phyloP scores from a whole-genome alignment of 1,284 basidiomycete species.

The Puccinia coronata region DNA sequence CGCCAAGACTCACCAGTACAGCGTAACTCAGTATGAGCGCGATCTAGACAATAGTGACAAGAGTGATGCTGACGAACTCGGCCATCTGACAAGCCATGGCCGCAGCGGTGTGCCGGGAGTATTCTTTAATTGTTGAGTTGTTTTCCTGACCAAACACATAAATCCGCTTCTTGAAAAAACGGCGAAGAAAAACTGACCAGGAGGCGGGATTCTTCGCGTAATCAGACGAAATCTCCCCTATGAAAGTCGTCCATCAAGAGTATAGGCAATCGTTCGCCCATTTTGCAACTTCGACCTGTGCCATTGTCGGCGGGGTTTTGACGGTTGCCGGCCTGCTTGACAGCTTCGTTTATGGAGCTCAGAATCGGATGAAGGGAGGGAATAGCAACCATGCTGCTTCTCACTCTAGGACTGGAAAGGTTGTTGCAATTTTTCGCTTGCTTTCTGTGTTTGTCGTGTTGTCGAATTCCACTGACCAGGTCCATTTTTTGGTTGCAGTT shows the following conservation, averaged over 20 bases:
- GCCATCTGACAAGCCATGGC: constrained; percentile 71
- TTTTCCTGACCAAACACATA: neutral
- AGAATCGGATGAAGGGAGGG: constrained; percentile 37
- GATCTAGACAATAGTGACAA: constrained; percentile 65
- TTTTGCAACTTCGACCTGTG: constrained; percentile 96
- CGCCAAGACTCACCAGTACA: constrained; percentile 80
- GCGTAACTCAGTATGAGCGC: constrained; percentile 91
- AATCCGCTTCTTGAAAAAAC: neutral
- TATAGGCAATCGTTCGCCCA: constrained; percentile 91
- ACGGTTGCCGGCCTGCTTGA: constrained; percentile 93
- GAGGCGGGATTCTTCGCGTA: neutral
- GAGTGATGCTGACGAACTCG: constrained; percentile 53
- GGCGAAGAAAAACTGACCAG: neutral
- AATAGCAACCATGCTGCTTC: constrained; percentile 1
- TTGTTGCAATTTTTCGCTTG: neutral
- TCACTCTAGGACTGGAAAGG: constrained; percentile 42
- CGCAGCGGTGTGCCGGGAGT: constrained; percentile 65
- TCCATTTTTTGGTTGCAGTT: neutral
- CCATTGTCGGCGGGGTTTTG: constrained; percentile 93
- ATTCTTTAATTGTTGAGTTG: constrained; percentile 52
- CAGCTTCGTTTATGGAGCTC: constrained; percentile 70
- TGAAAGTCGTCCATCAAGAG: constrained; percentile 87
- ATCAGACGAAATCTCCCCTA: constrained; percentile 83
- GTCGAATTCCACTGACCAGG: neutral
- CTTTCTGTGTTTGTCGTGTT: neutral